phyloP scores from a whole-genome alignment of 2,329 filamentous ascomycete species.

The Aspergillus costaricaensis region DNA sequence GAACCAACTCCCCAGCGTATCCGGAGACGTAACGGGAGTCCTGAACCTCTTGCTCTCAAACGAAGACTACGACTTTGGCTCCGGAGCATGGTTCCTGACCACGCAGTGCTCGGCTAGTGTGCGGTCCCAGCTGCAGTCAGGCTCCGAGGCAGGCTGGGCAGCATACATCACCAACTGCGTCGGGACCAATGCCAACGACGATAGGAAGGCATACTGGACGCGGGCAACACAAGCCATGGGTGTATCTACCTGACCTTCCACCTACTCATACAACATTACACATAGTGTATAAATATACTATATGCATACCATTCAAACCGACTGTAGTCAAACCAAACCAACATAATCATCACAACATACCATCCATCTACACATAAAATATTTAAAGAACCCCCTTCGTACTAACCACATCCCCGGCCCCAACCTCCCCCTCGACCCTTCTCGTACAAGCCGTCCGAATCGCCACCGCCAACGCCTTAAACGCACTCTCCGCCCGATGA shows the following conservation, averaged over 20 bases:
- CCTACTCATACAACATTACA: conserved; percentile 5
- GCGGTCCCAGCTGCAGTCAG: conserved; percentile 48
- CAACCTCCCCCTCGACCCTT: conserved; percentile 73
- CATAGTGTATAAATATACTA: background rate
- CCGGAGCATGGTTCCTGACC: conserved; percentile 63
- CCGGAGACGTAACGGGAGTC: conserved; percentile 46
- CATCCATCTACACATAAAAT: background rate
- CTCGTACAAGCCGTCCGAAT: conserved; percentile 73
- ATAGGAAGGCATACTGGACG: conserved; percentile 53
- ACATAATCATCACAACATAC: no score
- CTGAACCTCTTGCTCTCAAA: conserved; percentile 53
- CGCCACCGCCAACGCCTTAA: conserved; percentile 92
- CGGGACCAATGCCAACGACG: conserved; percentile 49
- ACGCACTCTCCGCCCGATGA: conserved; percentile 92
- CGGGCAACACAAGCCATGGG: conserved; percentile 49
- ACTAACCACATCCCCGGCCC: conserved; percentile 90
- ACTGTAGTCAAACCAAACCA: no score
- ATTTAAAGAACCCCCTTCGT: conserved; percentile 83
- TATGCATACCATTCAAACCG: background rate
- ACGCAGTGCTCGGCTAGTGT: conserved; percentile 55
- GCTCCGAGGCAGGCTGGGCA: conserved; percentile 53
- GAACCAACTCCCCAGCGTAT: conserved; percentile 32
- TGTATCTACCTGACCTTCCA: conserved; percentile 10
- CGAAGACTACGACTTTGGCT: conserved; percentile 58
- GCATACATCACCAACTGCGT: conserved; percentile 59